Evolutionary conservation across 148 eudicot genomes (phyloP), one percentile per base, ranked within the genome.

Genomic region (Fagopyrum esculentum): DNA sequence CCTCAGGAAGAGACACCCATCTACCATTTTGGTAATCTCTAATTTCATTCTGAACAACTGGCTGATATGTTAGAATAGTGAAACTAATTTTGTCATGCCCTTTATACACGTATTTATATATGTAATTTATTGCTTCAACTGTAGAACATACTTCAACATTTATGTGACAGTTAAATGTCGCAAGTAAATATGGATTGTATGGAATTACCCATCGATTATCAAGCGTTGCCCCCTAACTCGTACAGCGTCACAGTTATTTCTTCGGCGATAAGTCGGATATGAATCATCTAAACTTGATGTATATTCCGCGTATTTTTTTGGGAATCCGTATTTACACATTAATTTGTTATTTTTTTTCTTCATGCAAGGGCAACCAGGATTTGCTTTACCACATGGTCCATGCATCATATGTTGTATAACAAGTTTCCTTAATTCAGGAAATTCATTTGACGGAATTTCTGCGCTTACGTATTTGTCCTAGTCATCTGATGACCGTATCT

Each of bases 191-290:
- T 0, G 76, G 76, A 29, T 74, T 74, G 9, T 55, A 74, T 5
- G 76, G 68, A 2, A 74, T 74, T 15, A 74, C 76, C 68, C 45
- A 47, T 47, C 50, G 6, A 47, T 47, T 47, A 47, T 47, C 50
- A 1, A 47, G 5, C 9, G 6, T 47, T 47, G 6, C 50, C 3
- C 0, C 10, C 66, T 35, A 7, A 45, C 60, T 45, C 0, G 45
- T 1, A 1, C 54, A 54, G 4, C 60, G 46, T 0, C 70, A 19
- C 5, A 46, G 45, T 0, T 2, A 16, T 29, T 45, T 45, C 2
- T 45, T 75, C 9, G 26, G 26, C 0, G 26, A 22, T 22, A 22
- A 22, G 26, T 22, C 26, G 26, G 26, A 22, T 22, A 22, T 22
- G 26, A 22, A 22, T 22, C 26, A 22, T 22, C 26, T 22, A 22